phyloP scores from a whole-genome alignment of 345 rosid species.

The Linum lewisii region DNA sequence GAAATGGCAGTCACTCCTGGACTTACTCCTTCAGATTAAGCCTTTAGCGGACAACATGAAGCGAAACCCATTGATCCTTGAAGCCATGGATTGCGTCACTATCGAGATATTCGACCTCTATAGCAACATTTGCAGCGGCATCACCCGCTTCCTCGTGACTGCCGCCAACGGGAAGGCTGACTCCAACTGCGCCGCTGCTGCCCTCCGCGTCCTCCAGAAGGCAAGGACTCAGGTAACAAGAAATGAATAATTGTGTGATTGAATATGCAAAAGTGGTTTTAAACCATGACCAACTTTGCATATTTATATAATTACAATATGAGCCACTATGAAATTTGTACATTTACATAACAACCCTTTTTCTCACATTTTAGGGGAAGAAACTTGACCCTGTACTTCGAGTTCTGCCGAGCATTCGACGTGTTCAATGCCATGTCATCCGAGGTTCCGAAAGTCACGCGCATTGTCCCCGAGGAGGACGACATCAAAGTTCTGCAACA shows the following conservation, averaged over 20 bases:
- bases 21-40: constrained; percentile 48
- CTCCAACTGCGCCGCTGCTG: constrained; percentile 42
- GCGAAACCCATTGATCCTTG: constrained; percentile 30
- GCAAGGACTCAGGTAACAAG: constrained; percentile 42
- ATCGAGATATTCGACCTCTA: constrained; percentile 52
- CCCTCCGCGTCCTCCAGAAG: constrained; percentile 40
- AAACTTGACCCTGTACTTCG: constrained; percentile 35
- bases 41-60: constrained; percentile 42
- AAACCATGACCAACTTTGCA: too few species aligned
- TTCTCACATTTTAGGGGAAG: too few species aligned
- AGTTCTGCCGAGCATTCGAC: constrained; percentile 41
- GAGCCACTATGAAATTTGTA: too few species aligned
- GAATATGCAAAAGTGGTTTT: too few species aligned
- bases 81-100: constrained; percentile 67
- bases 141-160: constrained; percentile 34
- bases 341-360: too few species aligned
- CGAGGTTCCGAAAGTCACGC: constrained; percentile 34
- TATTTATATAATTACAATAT: too few species aligned
- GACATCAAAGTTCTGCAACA: constrained; percentile 19
- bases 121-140: constrained; percentile 45
- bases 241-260: too few species aligned
- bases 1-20: constrained; percentile 45
- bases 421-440: constrained; percentile 40
- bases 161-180: constrained; percentile 34
- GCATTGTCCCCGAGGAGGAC: constrained; percentile 29